Evolutionary conservation across 352 stramenopile species (phyloP), one percentile per base, ranked within the genome.

Genomic region (Thraustochytrium sp.): DNA sequence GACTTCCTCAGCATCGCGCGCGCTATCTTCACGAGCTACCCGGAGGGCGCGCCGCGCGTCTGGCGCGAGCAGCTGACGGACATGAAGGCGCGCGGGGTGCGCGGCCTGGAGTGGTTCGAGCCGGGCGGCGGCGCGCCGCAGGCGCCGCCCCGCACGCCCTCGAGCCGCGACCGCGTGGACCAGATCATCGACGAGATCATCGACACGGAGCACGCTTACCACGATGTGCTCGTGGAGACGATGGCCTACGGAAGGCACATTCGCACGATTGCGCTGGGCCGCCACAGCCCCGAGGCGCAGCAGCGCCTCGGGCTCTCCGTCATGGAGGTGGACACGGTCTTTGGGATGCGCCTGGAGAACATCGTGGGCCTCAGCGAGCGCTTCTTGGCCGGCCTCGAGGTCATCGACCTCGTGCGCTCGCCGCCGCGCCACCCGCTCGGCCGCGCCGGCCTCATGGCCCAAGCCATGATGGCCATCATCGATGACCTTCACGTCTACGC

Each of bases 341-440:
- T 84, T 84, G 75, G 75, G 23, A 61, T 76, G 29, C 75, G 44
- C n/a, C 59, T 84, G 9, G 40, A 84, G 56, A 42, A 76, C 51
- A 62, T 75, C 34, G 55, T 73, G 23, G 59, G 84, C 23, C 61
- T 84, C 23, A 76, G 55, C 0, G 49, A 84, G 29, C 55, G 75
- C 36, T 80, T 80, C 31, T 42, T 80, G 48, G 53, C 48, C 38
- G 11, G n/a, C 34, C 44, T 80, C 23, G 68, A 80, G 37, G 68
- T 80, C 5, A 80, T 80, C 49, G 68, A 80, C 26, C 48, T 80
- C 42, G 68, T 80, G 48, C 68, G 68, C 9, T 21, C 31, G 3
- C 21, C 9, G 0, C 68, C 68, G 26, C 51, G 46, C 16, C 21
- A 80, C 42, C 36, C 63, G 8, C 34, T 63, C 0, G 68, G 68